phyloP scores from a whole-genome alignment of 1,139 yeast genomes.

The Lodderomyces jiufengensis region DNA sequence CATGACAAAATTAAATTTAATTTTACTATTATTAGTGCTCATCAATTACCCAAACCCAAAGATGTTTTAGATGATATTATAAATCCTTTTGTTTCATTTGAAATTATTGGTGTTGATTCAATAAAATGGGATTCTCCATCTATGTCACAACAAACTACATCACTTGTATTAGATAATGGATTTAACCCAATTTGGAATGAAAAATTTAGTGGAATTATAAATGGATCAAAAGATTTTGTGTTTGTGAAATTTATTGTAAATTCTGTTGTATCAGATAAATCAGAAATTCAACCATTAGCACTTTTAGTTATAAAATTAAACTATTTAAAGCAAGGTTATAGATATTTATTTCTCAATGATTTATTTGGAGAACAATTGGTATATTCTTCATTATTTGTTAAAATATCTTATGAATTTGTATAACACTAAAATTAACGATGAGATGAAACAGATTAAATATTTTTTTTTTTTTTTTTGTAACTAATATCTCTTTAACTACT shows the following conservation, averaged over 20 bases:
- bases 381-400: conserved; percentile 72
- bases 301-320: conserved; percentile 51
- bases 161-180: conserved; percentile 56
- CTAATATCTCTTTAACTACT: neutral
- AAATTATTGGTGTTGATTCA: conserved; percentile 43
- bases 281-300: conserved; percentile 48
- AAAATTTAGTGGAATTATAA: conserved; percentile 35
- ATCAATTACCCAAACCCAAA: conserved; percentile 71
- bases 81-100: conserved; percentile 59
- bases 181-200: conserved; percentile 84
- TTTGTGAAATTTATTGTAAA: conserved; percentile 29
- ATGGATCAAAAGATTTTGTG: conserved; percentile 31
- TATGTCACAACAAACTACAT: conserved; percentile 23
- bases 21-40: conserved; percentile 72
- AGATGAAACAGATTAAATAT: conserved; percentile 2
- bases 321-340: conserved; percentile 67
- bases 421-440: conserved; percentile 2
- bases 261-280: conserved; percentile 21
- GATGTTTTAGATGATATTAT: conserved; percentile 22
- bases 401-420: conserved; percentile 28
- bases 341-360: conserved; percentile 76
- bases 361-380: conserved; percentile 76
- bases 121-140: conserved; percentile 22
- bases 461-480: conserved; percentile 6
- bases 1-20: conserved; percentile 17